phyloP scores from a whole-genome alignment of 805 yeast genomes.

The Cyberlindnera samutprakarnensis region DNA sequence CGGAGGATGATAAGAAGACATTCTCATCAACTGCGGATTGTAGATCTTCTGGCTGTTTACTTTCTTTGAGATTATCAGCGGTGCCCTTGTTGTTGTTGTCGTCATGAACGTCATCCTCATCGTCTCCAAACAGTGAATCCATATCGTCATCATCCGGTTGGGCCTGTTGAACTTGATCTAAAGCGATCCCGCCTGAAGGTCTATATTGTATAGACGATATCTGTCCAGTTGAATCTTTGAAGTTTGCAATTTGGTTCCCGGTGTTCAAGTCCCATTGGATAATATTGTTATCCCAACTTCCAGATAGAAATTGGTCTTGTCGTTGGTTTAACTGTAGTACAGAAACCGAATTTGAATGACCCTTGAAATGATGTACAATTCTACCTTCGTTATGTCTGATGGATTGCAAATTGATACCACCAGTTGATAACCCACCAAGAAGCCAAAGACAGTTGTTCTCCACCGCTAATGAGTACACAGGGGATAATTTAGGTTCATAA shows the following conservation, averaged over 20 bases:
- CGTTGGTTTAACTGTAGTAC: conserved; percentile 52
- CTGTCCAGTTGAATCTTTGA: conserved; percentile 63
- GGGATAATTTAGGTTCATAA: conserved; percentile 57
- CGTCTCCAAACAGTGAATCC: conserved; percentile 55
- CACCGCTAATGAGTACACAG: conserved; percentile 82
- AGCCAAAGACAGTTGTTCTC: conserved; percentile 82
- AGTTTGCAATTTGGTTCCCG: conserved; percentile 47
- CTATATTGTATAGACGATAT: conserved; percentile 68
- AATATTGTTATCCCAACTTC: conserved; percentile 84
- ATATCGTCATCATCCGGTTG: conserved; percentile 33
- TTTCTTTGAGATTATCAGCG: not conserved
- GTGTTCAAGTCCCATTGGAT: conserved; percentile 81
- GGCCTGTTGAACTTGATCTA: conserved; percentile 14
- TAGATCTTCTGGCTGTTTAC: not conserved
- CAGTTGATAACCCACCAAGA: conserved; percentile 70
- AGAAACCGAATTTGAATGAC: conserved; percentile 72
- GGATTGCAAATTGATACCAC: conserved; percentile 83
- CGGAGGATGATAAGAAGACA: conserved; percentile 69
- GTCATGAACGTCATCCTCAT: conserved; percentile 34
- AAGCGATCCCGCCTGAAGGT: conserved; percentile 34
- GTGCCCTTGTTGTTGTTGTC: not conserved
- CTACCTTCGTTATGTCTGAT: conserved; percentile 77
- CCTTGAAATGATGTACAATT: conserved; percentile 66
- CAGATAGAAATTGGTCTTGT: conserved; percentile 66
- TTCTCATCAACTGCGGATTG: conserved; percentile 27